Conservation (phyloP, 192 early-diverging fungal species). For the Umbelopsis isabellina region DNA sequence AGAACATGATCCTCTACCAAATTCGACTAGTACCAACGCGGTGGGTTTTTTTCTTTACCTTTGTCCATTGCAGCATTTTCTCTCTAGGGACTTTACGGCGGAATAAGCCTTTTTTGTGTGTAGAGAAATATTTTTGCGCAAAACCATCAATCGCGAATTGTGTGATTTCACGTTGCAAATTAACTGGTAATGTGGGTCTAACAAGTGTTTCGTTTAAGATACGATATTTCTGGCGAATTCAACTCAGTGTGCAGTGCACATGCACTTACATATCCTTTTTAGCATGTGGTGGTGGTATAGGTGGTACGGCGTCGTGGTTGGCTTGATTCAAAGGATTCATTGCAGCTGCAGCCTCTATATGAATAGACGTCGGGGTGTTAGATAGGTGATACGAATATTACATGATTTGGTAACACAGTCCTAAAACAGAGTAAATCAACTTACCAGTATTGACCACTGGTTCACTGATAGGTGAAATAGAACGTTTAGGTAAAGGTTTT, state of each 20-base stretch:
- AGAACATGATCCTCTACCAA: too few relatives aligned
- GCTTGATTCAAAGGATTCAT: conserved; percentile 56
- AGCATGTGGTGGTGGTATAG: conserved; percentile 9
- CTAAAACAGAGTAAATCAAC: conserved; percentile 19
- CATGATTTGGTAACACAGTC: neutral
- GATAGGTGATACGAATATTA: conserved; percentile 19
- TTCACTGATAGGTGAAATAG: conserved; percentile 35
- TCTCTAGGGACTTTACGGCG: conserved; percentile 85
- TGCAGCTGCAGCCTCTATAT: conserved; percentile 53
- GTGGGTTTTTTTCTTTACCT: conserved; percentile 38
- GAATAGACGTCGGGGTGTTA: conserved; percentile 11
- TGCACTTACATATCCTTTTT: conserved; percentile 8
- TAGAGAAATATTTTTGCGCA: conserved; percentile 89
- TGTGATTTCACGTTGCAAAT: conserved; percentile 72
- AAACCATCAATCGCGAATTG: conserved; percentile 86
- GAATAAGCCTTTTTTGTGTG: conserved; percentile 85
- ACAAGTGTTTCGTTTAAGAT: too few relatives aligned
- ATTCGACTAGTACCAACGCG: too few relatives aligned
- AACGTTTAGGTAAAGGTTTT: conserved; percentile 21
- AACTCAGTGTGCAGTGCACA: neutral
- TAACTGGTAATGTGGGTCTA: conserved; percentile 48
- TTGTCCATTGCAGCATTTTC: conserved; percentile 84
- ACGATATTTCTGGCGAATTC: neutral
- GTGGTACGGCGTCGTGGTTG: conserved; percentile 3
- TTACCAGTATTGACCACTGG: conserved; percentile 54